Percentiles rank a stretch among this genome's conserved stretches.
Conservation (phyloP, 768 basidiomycete species). For the Phaeolepiota aurea region DNA sequence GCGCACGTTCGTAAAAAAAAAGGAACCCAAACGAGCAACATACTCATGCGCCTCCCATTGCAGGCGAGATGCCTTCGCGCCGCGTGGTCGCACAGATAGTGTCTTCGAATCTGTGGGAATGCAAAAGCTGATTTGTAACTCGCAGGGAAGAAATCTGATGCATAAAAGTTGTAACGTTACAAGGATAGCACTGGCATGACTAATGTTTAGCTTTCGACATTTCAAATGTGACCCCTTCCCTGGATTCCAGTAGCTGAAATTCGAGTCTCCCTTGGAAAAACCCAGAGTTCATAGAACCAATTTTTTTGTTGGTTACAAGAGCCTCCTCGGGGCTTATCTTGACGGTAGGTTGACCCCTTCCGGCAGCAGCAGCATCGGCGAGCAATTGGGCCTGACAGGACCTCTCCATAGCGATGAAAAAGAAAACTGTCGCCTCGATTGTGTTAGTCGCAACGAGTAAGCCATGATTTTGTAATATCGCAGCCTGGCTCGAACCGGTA, state of each 20-base stretch:
- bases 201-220: not conserved
- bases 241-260: constrained; percentile 25
- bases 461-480: constrained; percentile 36
- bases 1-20: constrained; percentile 3
- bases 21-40: not conserved
- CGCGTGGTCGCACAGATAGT: not conserved
- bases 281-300: constrained; percentile 19
- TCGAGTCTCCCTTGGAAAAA: constrained; percentile 30
- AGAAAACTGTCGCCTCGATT: constrained; percentile 33
- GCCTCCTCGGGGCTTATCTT: constrained; percentile 20
- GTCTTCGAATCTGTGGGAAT: not conserved
- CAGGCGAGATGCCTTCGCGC: not conserved
- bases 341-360: constrained; percentile 8
- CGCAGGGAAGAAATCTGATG: not conserved
- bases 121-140: not conserved
- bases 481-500: constrained; percentile 16
- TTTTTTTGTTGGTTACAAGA: constrained; percentile 11
- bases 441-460: constrained; percentile 28
- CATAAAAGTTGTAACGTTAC: not conserved
- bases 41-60: not conserved
- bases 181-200: not conserved
- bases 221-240: constrained; percentile 17
- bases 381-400: constrained; percentile 22
- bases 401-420: constrained; percentile 33
- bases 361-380: constrained; percentile 2